These are phyloP conservation scores for Rhododendron mucronatum DNA, from an alignment of 148 eudicot genomes.

Conservation along the genomic window DNA sequence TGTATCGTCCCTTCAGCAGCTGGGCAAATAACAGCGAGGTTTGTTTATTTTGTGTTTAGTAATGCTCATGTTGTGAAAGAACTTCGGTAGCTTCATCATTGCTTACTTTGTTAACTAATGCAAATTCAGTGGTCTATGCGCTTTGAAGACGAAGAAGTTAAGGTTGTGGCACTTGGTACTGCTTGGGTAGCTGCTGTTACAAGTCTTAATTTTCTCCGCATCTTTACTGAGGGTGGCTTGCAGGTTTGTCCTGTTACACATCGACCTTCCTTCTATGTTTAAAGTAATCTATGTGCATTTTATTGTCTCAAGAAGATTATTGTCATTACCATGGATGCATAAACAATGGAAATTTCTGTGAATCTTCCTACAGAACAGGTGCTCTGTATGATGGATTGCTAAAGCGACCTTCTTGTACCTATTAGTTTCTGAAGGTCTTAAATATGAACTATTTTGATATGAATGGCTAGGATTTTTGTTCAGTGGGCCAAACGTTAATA, in stretches of 20 bases:
- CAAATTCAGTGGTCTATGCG: conserved; percentile 90
- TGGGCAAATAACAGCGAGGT: conserved; percentile 99
- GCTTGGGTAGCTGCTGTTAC: conserved; percentile 95
- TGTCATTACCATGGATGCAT: background rate
- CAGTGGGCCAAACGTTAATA: no score
- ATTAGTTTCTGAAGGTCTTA: background rate
- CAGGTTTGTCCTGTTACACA: conserved; percentile 49
- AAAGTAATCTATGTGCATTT: background rate
- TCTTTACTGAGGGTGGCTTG: conserved; percentile 87
- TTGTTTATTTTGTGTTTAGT: conserved; percentile 7
- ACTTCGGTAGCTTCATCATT: background rate
- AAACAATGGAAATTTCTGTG: background rate
- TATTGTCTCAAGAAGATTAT: background rate
- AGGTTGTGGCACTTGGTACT: conserved; percentile 81
- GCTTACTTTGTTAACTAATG: conserved; percentile 23
- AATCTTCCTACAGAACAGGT: background rate
- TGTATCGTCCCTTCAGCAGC: conserved; percentile 97
- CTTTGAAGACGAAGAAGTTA: conserved; percentile 95
- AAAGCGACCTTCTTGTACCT: background rate
- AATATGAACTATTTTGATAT: background rate
- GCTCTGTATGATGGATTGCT: background rate
- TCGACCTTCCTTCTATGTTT: background rate
- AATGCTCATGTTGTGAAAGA: background rate
- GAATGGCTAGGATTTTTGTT: background rate
- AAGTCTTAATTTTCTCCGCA: conserved; percentile 77